A percentile compares a stretch with the other conserved stretches of the same genome.
Evolutionary conservation across 2,329 filamentous ascomycete species (phyloP).

Genomic region (Plectosphaerella plurivora): DNA sequence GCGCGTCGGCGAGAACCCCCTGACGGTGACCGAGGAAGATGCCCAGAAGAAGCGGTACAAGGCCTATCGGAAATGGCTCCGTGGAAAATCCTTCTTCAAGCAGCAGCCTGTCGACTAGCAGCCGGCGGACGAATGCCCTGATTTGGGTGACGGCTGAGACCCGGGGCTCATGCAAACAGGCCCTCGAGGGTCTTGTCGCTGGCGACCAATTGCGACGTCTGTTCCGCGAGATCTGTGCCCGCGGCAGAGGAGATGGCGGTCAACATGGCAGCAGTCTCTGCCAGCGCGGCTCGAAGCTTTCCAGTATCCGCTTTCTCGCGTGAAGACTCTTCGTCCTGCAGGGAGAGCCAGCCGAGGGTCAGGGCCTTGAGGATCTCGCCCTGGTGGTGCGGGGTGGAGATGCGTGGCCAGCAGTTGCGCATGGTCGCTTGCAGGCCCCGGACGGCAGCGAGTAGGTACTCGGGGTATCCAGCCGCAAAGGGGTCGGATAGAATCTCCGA

Average conservation of each 20-base stretch:
- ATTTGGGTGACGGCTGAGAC: background rate
- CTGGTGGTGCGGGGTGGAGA: conserved; percentile 49
- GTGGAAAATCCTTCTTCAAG: conserved; percentile 94
- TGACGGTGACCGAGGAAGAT: conserved; percentile 87
- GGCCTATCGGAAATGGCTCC: conserved; percentile 90
- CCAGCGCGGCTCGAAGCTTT: conserved; percentile 27
- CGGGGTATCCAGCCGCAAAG: conserved; percentile 53
- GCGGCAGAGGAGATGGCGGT: conserved; percentile 4
- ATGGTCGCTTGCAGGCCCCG: conserved; percentile 54
- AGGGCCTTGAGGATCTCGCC: conserved; percentile 61
- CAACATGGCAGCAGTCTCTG: conserved; percentile 26
- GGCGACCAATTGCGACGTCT: conserved; percentile 26
- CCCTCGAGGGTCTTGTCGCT: conserved; percentile 17
- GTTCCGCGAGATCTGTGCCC: conserved; percentile 18
- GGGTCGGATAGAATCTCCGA: conserved; percentile 63
- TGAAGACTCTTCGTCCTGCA: conserved; percentile 33
- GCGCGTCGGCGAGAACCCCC: conserved; percentile 71
- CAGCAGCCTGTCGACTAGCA: conserved; percentile 65
- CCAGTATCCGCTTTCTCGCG: conserved; percentile 3
- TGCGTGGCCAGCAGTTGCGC: conserved; percentile 63
- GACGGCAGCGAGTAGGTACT: conserved; percentile 48
- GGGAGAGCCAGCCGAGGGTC: conserved; percentile 57
- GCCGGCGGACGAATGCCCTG: conserved; percentile 4
- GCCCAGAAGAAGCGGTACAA: conserved; percentile 92
- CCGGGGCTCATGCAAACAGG: conserved; percentile 6